Percentiles rank a stretch among this genome's conserved stretches.
Conservation (phyloP, 2,329 filamentous ascomycete genomes). For the Apiospora sp. region DNA sequence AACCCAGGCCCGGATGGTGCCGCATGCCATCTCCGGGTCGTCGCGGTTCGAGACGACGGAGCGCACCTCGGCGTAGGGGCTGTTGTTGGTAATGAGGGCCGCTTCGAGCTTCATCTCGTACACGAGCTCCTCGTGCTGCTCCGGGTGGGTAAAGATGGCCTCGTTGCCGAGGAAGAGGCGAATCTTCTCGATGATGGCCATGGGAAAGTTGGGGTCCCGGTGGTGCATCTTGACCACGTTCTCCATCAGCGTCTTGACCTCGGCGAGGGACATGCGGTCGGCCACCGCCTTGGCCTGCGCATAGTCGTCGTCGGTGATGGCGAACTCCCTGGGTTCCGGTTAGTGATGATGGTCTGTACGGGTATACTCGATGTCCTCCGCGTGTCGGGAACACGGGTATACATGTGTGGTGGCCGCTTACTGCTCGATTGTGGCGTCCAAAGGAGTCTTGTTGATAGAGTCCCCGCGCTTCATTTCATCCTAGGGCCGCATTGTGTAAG, state of each 20-base stretch:
- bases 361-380: neutral
- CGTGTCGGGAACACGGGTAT: neutral
- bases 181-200: slow-evolving; percentile 49
- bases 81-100: slow-evolving; percentile 62
- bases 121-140: slow-evolving; percentile 57
- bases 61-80: slow-evolving; percentile 60
- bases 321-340: slow-evolving; percentile 17
- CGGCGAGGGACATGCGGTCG: slow-evolving; percentile 9
- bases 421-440: slow-evolving; percentile 21
- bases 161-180: slow-evolving; percentile 52
- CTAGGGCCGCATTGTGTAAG: neutral
- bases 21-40: slow-evolving; percentile 48
- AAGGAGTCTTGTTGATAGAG: neutral
- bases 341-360: neutral
- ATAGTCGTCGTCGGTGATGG: slow-evolving; percentile 22
- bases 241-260: slow-evolving; percentile 43
- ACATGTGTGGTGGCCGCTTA: neutral
- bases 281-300: slow-evolving; percentile 19
- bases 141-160: slow-evolving; percentile 52
- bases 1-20: slow-evolving; percentile 60
- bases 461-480: neutral
- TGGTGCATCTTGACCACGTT: slow-evolving; percentile 51
- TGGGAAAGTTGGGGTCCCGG: slow-evolving; percentile 53
- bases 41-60: slow-evolving; percentile 53
- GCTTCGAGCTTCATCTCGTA: slow-evolving; percentile 64